Percentiles rank a stretch among this genome's conserved stretches.
Evolutionary conservation across 768 basidiomycete genomes (phyloP).

Genomic region (Daedaleopsis nitida): DNA sequence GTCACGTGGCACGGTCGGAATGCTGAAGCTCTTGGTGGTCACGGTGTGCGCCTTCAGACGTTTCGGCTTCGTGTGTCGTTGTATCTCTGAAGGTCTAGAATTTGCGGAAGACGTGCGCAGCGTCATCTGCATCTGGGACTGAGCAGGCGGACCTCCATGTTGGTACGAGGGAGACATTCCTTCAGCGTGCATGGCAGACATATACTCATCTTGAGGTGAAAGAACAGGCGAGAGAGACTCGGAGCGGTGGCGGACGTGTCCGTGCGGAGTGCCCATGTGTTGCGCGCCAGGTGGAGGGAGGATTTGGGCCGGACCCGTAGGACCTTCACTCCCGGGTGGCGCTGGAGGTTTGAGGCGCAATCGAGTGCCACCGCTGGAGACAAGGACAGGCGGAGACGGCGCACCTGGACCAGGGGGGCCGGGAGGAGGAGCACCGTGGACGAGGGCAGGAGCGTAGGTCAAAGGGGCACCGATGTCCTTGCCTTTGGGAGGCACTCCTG

Average conservation of each 20-base stretch:
- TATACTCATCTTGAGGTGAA: conserved; percentile 38
- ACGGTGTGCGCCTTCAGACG: conserved; percentile 81
- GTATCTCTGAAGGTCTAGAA: conserved; percentile 32
- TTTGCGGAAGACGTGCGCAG: conserved; percentile 27
- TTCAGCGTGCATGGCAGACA: conserved; percentile 21
- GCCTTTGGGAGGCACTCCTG: conserved; percentile 36
- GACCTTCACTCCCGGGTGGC: conserved; percentile 26
- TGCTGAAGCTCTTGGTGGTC: conserved; percentile 72
- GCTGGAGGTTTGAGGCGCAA: conserved; percentile 51
- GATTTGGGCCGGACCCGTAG: conserved; percentile 15
- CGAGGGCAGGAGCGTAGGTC: conserved; percentile 24
- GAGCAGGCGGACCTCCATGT: conserved; percentile 22
- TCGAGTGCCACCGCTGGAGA: conserved; percentile 50
- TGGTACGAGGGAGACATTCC: conserved; percentile 23
- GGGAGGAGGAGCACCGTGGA: conserved; percentile 12
- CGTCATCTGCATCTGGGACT: conserved; percentile 34
- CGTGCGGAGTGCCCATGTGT: conserved; percentile 18
- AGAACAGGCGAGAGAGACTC: conserved; percentile 35
- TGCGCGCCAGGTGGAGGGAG: conserved; percentile 17
- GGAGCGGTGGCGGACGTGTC: conserved; percentile 17
- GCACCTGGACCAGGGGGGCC: conserved; percentile 1
- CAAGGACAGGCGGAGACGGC: conserved; percentile 32
- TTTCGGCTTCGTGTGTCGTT: conserved; percentile 67
- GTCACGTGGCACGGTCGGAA: conserved; percentile 79
- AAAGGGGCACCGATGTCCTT: conserved; percentile 38